Base-by-base conservation (phyloP, 2,329 filamentous ascomycete genomes). In the Clonostachys rhizophaga region DNA sequence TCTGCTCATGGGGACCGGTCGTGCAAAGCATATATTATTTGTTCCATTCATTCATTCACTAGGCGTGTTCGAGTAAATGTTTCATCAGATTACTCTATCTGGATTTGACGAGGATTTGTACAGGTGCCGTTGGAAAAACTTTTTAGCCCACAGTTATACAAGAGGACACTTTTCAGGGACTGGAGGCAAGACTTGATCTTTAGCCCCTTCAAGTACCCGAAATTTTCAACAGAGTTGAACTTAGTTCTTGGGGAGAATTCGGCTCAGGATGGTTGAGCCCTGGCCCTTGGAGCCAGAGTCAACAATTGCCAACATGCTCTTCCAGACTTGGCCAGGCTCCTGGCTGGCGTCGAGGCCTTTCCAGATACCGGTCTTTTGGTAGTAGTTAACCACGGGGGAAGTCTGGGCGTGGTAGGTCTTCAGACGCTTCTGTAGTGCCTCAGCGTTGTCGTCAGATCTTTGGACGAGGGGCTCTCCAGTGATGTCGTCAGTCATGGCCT, bases 281-380 rank as follows among this genome's bases (percentile, higher is more conserved):
- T 66, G 63, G 42, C 55, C 50, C 54, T 59, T 56, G 62, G 72
- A 71, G 58, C 82, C 77, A 20, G 35, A 20, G 48, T 86, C 82
- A 64, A 99, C 92, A 59, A 96, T 85, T 61, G 84, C 82, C 53
- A 97, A 76, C 67, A 99, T 75, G 67, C 85, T 89, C 78, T 90
- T 91, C 94, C 94, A 99, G 52, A 99, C 94, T 69, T 91, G 86
- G 43, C 89, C 89, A 17, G 94, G 94, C 73, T 96, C 86, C 77
- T 99, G 91, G 76, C 89, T 95, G 54, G 94, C 94, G 67, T 99
- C 94, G 60, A 99, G 83, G 53, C 87, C 87, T 70, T 86, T 87
- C 94, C 94, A 99, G 77, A 99, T 96, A 58, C 91, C 91, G 44
- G 89, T 95, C 73, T 91, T 90, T 75, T 95, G 88, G 83, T 99